phyloP scores from a whole-genome alignment of 768 basidiomycete genomes.

The Russula virescens region DNA sequence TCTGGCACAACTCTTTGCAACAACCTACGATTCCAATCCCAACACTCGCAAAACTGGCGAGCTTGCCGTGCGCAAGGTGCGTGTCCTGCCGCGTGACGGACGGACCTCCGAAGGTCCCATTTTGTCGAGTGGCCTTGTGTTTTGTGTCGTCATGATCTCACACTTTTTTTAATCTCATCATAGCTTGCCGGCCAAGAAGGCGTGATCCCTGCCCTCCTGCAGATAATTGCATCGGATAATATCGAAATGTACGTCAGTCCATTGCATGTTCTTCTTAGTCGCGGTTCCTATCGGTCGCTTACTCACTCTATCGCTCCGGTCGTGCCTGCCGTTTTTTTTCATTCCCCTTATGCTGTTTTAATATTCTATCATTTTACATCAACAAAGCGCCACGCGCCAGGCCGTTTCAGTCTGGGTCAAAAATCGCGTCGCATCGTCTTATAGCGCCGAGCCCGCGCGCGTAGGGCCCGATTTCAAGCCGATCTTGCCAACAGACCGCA shows the following conservation, averaged over 20 bases:
- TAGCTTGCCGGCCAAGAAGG: conserved; percentile 79
- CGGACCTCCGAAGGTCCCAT: not conserved
- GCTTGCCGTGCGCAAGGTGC: conserved; percentile 81
- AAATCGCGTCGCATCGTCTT: conserved; percentile 73
- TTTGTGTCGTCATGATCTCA: not conserved
- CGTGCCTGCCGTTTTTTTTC: conserved; percentile 18
- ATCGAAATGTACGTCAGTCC: conserved; percentile 63
- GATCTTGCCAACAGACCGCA: conserved; percentile 64
- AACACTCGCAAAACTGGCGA: conserved; percentile 83
- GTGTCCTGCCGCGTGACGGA: conserved; percentile 3
- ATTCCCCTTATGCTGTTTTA: not conserved
- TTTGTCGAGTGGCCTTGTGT: conserved; percentile 5
- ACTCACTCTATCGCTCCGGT: not conserved
- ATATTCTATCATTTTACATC: not conserved
- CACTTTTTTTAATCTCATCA: conserved; percentile 12
- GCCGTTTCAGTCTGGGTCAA: conserved; percentile 86
- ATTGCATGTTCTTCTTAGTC: not conserved
- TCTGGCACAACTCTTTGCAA: conserved; percentile 71
- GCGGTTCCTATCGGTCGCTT: not conserved
- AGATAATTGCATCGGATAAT: conserved; percentile 75
- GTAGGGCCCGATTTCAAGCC: conserved; percentile 55
- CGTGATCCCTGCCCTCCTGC: conserved; percentile 74
- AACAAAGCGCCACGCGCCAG: conserved; percentile 67
- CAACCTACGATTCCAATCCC: conserved; percentile 77
- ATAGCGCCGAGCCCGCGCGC: conserved; percentile 43